Conservation (phyloP, 345 rosid species). For the Orychophragmus violaceus region DNA sequence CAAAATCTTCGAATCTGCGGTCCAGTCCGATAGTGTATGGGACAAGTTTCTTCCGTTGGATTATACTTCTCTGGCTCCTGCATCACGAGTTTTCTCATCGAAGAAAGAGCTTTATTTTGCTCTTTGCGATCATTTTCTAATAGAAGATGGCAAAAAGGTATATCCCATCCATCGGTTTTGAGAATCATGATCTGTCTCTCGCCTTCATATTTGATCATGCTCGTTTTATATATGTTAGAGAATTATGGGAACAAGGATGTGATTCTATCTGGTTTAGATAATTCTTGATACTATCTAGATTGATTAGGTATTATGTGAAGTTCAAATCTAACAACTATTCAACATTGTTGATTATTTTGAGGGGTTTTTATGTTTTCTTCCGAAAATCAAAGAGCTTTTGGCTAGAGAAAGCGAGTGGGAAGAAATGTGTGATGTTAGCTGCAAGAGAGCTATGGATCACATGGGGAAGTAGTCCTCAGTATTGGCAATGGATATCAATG, state of each 20-base stretch:
- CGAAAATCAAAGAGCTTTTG: constrained; percentile 33
- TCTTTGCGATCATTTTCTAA: constrained; percentile 40
- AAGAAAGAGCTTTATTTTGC: constrained; percentile 42
- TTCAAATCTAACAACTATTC: background rate
- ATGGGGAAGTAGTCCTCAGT: constrained; percentile 43
- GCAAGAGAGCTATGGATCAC: constrained; percentile 38
- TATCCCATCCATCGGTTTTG: background rate
- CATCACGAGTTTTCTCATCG: constrained; percentile 15
- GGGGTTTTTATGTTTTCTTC: background rate
- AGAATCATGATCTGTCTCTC: background rate
- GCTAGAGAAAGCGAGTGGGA: constrained; percentile 44
- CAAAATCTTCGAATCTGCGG: constrained; percentile 32
- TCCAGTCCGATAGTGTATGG: constrained; percentile 49
- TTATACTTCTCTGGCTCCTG: constrained; percentile 6
- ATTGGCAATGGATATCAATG: constrained; percentile 46
- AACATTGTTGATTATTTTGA: background rate
- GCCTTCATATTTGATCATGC: background rate
- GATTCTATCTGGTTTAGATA: background rate
- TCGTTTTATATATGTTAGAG: background rate
- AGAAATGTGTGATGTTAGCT: constrained; percentile 28
- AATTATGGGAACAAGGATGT: background rate
- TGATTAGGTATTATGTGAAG: background rate
- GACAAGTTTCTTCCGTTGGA: constrained; percentile 43
- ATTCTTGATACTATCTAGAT: background rate
- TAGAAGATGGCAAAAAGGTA: constrained; percentile 43